Percentiles rank a stretch among this genome's conserved stretches.
phyloP scores from a whole-genome alignment of 164 flowering plant genomes.

The Brasenia schreberi region DNA sequence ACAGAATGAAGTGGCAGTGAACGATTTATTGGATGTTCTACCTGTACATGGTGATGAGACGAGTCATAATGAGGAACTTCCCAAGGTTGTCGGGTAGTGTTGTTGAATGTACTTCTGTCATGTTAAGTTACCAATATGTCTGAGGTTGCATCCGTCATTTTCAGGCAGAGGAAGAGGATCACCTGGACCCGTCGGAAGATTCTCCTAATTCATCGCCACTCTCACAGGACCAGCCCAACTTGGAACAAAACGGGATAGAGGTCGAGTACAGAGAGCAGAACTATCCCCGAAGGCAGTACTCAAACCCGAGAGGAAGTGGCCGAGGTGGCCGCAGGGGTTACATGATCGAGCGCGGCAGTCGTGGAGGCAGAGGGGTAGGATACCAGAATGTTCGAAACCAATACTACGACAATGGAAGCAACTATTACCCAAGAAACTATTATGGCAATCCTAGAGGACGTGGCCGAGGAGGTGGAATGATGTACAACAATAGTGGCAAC shows the following conservation, averaged over 20 bases:
- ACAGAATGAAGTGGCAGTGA: neutral
- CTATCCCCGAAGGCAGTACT: neutral
- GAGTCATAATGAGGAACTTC: neutral
- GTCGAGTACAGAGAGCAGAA: neutral
- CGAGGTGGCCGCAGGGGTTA: conserved; percentile 1
- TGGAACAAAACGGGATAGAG: neutral
- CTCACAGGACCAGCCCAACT: neutral
- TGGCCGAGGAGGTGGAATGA: conserved; percentile 1
- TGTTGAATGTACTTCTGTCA: neutral
- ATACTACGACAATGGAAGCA: neutral
- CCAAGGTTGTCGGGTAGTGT: neutral
- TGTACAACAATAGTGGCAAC: conserved; percentile 1
- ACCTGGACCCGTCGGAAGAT: neutral
- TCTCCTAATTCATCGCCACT: neutral
- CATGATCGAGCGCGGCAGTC: neutral
- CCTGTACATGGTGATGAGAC: neutral
- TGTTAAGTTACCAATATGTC: neutral
- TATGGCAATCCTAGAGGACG: neutral
- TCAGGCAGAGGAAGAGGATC: conserved; percentile 1
- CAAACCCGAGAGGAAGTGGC: neutral
- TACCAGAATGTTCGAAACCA: neutral
- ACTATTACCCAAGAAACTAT: conserved; percentile 1
- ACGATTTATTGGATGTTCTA: neutral
- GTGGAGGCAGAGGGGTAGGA: neutral
- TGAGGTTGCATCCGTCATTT: neutral